phyloP scores from a whole-genome alignment of 805 yeast species.

The Dipodascus geniculatus region DNA sequence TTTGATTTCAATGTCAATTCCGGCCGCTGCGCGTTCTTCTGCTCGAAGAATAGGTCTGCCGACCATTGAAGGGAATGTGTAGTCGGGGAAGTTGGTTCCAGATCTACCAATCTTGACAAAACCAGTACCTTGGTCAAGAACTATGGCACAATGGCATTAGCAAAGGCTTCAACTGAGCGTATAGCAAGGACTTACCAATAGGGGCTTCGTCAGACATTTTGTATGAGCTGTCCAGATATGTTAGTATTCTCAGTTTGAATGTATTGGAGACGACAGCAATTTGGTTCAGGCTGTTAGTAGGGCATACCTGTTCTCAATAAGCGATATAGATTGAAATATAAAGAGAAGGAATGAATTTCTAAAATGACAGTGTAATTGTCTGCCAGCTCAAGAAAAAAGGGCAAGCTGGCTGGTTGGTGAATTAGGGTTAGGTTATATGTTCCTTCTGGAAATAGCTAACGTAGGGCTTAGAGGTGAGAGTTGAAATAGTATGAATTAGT shows the following conservation, averaged over 20 bases:
- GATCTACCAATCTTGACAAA: slow-evolving; percentile 95
- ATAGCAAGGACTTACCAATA: neutral
- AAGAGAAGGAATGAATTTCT: neutral
- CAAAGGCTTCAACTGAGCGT: neutral
- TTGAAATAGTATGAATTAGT: too few species aligned
- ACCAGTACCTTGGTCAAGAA: slow-evolving; percentile 98
- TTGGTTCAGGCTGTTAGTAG: neutral
- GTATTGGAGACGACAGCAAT: too few species aligned
- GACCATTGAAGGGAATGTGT: slow-evolving; percentile 92
- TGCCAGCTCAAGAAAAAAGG: neutral
- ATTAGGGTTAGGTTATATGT: neutral
- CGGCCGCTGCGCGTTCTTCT: slow-evolving; percentile 69
- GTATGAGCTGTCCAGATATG: neutral
- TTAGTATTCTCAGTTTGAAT: too few species aligned
- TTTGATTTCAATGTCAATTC: slow-evolving; percentile 49
- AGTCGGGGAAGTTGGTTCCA: slow-evolving; percentile 94
- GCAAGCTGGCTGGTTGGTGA: neutral
- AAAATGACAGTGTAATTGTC: neutral
- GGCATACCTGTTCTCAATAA: neutral
- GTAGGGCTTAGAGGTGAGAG: neutral
- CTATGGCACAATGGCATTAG: slow-evolving; percentile 24
- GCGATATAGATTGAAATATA: neutral
- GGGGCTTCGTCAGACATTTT: slow-evolving; percentile 1
- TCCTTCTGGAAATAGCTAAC: neutral
- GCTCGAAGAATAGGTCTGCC: slow-evolving; percentile 97